A percentile compares a stretch with the other conserved stretches of the same genome.
Evolutionary conservation across 2,329 filamentous ascomycete genomes (phyloP).

Genomic region (Gnomoniopsis smithogilvyi): DNA sequence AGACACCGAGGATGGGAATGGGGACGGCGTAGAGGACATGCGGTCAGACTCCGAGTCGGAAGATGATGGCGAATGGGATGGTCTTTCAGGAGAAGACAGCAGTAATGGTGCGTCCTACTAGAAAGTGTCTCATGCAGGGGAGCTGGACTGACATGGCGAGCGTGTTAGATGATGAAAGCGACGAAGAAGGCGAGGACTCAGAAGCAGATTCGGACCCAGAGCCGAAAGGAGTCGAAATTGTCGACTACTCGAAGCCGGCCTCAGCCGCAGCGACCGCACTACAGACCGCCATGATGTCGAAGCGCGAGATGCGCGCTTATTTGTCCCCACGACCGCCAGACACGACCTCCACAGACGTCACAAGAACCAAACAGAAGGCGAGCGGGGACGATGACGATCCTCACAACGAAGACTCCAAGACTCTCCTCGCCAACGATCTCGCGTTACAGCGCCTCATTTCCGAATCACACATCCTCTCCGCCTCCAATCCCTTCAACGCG

Average conservation of each 20-base stretch:
- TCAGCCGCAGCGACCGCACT: conserved; percentile 27
- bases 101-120: conserved; percentile 19
- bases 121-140: conserved; percentile 13
- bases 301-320: conserved; percentile 73
- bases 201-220: conserved; percentile 21
- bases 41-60: conserved; percentile 14
- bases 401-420: conserved; percentile 56
- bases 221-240: conserved; percentile 48
- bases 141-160: conserved; percentile 23
- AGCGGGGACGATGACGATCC: conserved; percentile 27
- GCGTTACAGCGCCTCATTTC: conserved; percentile 85
- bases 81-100: conserved; percentile 54
- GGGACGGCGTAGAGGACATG: conserved; percentile 25
- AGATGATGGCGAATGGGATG: conserved; percentile 53
- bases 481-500: conserved; percentile 43
- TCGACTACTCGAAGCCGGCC: conserved; percentile 51
- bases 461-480: conserved; percentile 82
- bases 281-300: conserved; percentile 47
- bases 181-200: conserved; percentile 25
- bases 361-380: conserved; percentile 12
- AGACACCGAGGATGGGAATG: conserved; percentile 25
- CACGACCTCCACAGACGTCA: conserved; percentile 18
- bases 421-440: conserved; percentile 85
- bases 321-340: conserved; percentile 60
- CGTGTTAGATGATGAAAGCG: conserved; percentile 20